Evolutionary conservation across 495 filamentous ascomycete genomes (phyloP).

Genomic region (Neurospora sp.): DNA sequence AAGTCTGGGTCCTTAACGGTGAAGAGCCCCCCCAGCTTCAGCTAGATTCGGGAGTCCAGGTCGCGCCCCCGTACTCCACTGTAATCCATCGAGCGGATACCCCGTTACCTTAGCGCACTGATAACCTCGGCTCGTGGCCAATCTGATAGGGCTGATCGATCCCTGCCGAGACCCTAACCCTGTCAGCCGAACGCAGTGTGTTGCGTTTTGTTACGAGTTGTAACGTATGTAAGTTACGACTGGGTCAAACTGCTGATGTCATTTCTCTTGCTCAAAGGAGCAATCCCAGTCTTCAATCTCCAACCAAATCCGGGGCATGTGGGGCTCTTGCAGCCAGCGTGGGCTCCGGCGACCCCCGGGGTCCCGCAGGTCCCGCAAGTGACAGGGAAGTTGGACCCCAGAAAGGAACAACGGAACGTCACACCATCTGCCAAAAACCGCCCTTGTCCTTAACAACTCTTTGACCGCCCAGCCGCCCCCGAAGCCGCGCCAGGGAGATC

Average conservation of each 20-base stretch:
- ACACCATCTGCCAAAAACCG: background rate
- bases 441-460: background rate
- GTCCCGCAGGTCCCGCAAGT: background rate
- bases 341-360: background rate
- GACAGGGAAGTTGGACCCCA: background rate
- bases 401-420: background rate
- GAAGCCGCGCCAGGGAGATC: background rate
- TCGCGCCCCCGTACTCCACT: background rate
- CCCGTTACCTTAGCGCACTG: background rate
- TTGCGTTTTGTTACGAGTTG: background rate
- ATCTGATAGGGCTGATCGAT: background rate
- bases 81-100: background rate
- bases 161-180: background rate
- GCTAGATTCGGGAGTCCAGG: background rate
- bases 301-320: background rate
- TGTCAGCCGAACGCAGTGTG: background rate
- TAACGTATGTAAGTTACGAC: background rate
- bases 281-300: background rate
- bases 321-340: background rate
- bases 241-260: background rate
- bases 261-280: background rate
- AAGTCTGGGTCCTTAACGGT: background rate
- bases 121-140: background rate
- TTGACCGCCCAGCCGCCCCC: background rate
- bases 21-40: background rate